Percentiles rank a stretch among this genome's conserved stretches.
Evolutionary conservation across 768 basidiomycete species (phyloP).

Genomic region (Leccinum uliginosum): DNA sequence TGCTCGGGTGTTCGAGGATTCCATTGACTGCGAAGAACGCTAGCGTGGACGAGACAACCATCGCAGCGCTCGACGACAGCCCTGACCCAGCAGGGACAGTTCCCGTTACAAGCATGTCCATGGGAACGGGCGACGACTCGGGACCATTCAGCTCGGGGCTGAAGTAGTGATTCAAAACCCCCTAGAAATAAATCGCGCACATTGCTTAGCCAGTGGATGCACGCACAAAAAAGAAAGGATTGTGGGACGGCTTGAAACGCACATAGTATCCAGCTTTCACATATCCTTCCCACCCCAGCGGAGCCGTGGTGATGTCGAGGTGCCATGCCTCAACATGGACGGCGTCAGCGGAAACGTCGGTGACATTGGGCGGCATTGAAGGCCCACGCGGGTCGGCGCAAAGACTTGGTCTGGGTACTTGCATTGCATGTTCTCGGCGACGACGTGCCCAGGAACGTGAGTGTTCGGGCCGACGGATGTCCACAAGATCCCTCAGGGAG

Average conservation of each 20-base stretch:
- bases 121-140: constrained; percentile 43
- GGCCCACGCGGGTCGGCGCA: constrained; percentile 37
- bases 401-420: constrained; percentile 62
- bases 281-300: constrained; percentile 82
- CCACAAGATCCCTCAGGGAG: background rate
- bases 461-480: constrained; percentile 5
- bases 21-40: constrained; percentile 77
- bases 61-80: constrained; percentile 82
- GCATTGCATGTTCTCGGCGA: constrained; percentile 56
- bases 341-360: constrained; percentile 28
- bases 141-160: constrained; percentile 12
- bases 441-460: constrained; percentile 47
- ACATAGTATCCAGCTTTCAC: constrained; percentile 85
- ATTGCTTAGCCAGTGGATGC: background rate
- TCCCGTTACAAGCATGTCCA: constrained; percentile 76
- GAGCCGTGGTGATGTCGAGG: constrained; percentile 60
- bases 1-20: constrained; percentile 37
- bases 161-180: constrained; percentile 65
- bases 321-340: constrained; percentile 57
- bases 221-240: background rate
- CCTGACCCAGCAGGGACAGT: constrained; percentile 85
- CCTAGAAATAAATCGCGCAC: constrained; percentile 33
- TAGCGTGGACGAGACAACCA: constrained; percentile 85
- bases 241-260: constrained; percentile 18
- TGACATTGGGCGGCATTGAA: constrained; percentile 23